A percentile compares a stretch with the other conserved stretches of the same genome.
Conservation (phyloP, 257 asterid genomes). For the Solanum sitiens region DNA sequence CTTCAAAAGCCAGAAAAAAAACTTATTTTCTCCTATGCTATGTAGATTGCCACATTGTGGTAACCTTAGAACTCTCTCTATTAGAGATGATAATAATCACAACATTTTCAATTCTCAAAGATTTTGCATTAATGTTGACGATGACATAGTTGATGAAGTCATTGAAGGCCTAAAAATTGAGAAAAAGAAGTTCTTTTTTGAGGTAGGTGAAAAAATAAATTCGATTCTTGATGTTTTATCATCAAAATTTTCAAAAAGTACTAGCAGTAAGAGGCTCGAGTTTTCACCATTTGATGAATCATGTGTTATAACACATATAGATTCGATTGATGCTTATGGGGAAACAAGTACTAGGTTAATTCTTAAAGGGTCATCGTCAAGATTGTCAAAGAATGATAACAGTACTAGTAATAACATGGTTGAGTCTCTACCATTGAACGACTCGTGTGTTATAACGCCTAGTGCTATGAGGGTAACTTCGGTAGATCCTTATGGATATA, state of each 20-base stretch:
- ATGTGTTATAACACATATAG: slow-evolving; percentile 20
- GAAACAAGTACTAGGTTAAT: slow-evolving; percentile 25
- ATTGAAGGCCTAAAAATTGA: slow-evolving; percentile 24
- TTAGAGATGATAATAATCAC: slow-evolving; percentile 12
- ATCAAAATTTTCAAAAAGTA: not conserved
- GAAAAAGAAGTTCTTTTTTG: slow-evolving; percentile 28
- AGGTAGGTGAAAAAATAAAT: slow-evolving; percentile 28
- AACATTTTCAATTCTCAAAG: slow-evolving; percentile 19
- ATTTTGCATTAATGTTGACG: not conserved
- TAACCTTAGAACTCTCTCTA: slow-evolving; percentile 41
- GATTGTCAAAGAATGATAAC: not conserved
- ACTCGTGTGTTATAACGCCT: not conserved
- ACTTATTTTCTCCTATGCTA: slow-evolving; percentile 4
- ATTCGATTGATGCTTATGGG: slow-evolving; percentile 20
- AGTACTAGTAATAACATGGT: not conserved
- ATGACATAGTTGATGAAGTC: slow-evolving; percentile 7
- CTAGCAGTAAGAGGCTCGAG: not conserved
- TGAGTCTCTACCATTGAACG: slow-evolving; percentile 10
- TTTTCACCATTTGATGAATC: slow-evolving; percentile 10
- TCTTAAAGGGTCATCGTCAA: slow-evolving; percentile 14
- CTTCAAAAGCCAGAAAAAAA: slow-evolving; percentile 19
- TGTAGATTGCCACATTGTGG: slow-evolving; percentile 42
- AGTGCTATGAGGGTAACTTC: slow-evolving; percentile 9
- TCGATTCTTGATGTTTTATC: slow-evolving; percentile 31
- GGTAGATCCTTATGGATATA: slow-evolving; percentile 30